Base-by-base conservation (phyloP, 441 rosid genomes). In the Croton setiger region DNA sequence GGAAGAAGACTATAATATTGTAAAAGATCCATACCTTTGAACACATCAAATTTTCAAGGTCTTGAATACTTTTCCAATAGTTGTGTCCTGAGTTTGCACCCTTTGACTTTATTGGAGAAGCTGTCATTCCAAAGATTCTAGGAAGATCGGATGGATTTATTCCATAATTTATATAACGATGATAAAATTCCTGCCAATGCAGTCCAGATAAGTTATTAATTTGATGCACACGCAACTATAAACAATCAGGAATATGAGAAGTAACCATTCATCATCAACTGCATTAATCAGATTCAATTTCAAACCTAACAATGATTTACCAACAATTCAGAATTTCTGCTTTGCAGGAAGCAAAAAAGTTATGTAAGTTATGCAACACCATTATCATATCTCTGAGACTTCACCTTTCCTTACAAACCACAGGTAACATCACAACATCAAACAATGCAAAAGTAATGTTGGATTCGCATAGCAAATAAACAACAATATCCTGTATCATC, bases 41-140 rank as follows among this genome's bases (percentile, higher is more conserved):
- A 74, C 84, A 66, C 98, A 95, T 85, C 41, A 86, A 57, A 3
- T 79, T 82, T 81, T 95, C 99, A 49, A 95, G 91, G 58, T 86
- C 82, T 23, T 52, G 60, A 78, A 95, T 88, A 61, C 65, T 69
- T 73, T 67, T 18, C 96, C 96, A 84, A 71, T 77, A 95, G 41
- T 39, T 47, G 52, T 27, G 33, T 57, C 67, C 81, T 49, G 82
- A 77, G 18, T 74, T 73, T 20, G 78, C 77, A 92, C 98, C 93
- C 77, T 92, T 92, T 20, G 89, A 68, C 71, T 91, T 92, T 55
- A 95, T 91, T 35, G 80, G 99, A 60, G 97, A 95, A 36, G 98
- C 99, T 21, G 98, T 95, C 99, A 92, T 87, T 68, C 99, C 99
- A 59, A 89, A 78, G 76, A 95, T 89, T 82, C 93, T 77, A 1